Percentiles rank a stretch among this genome's conserved stretches.
Conservation (phyloP, 2,329 filamentous ascomycete species). For the Diaporthe citrichinensis region DNA sequence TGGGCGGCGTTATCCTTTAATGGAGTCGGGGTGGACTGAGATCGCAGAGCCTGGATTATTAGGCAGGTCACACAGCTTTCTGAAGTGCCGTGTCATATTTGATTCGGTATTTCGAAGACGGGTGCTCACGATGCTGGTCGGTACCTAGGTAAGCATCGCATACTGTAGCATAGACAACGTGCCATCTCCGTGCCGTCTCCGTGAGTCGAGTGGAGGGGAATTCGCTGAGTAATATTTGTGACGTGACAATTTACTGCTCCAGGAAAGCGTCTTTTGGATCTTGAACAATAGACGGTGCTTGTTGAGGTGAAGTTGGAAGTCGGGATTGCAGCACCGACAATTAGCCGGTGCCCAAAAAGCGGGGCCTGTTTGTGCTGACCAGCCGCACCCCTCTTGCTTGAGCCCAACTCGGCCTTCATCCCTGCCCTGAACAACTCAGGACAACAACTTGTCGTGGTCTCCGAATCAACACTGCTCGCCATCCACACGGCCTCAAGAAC, state of each 20-base stretch:
- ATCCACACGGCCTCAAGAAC: no score
- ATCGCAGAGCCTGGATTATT: no score
- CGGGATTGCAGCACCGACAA: not conserved
- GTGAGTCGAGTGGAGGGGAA: not conserved
- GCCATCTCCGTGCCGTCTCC: no score
- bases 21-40: not conserved
- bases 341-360: not conserved
- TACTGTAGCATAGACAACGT: not conserved
- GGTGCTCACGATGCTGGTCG: no score
- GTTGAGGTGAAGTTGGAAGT: slow-evolving; percentile 3
- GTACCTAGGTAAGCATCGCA: no score
- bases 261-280: not conserved
- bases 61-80: slow-evolving; percentile 5
- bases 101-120: not conserved
- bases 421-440: not conserved
- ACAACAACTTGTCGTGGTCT: not conserved
- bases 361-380: not conserved
- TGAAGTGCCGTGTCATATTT: not conserved
- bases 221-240: not conserved
- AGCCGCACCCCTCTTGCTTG: not conserved
- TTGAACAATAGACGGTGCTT: not conserved
- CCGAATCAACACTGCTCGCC: not conserved
- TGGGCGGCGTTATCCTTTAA: not conserved
- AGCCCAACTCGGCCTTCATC: not conserved
- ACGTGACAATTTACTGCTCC: not conserved